These are phyloP conservation scores for Hansenula lynferdii DNA, from an alignment of 1,139 yeast species.

Conservation along the genomic window DNA sequence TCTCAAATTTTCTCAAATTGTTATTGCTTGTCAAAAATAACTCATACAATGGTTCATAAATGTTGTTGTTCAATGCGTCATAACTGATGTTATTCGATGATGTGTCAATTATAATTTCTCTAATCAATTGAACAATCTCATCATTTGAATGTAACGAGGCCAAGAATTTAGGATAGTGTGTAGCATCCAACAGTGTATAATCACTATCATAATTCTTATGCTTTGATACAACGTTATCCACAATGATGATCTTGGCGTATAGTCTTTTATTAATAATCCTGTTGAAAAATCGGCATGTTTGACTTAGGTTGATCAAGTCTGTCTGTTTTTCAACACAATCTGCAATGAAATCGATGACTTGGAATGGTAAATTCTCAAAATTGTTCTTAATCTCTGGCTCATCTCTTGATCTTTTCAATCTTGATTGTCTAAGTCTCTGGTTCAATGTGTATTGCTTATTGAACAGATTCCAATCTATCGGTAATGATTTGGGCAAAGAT, in stretches of 20 bases:
- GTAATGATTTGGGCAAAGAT: slow-evolving; percentile 22
- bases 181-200: slow-evolving; percentile 18
- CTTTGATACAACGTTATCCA: slow-evolving; percentile 18
- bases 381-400: slow-evolving; percentile 11
- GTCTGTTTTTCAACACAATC: slow-evolving; percentile 21
- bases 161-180: slow-evolving; percentile 21
- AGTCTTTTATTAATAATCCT: slow-evolving; percentile 19
- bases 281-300: slow-evolving; percentile 22
- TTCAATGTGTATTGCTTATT: slow-evolving; percentile 21
- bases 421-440: slow-evolving; percentile 12
- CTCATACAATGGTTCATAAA: slow-evolving; percentile 22
- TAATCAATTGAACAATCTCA: slow-evolving; percentile 14
- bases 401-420: neutral
- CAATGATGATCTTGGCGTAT: slow-evolving; percentile 20
- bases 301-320: slow-evolving; percentile 21
- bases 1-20: slow-evolving; percentile 18
- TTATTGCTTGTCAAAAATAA: slow-evolving; percentile 21
- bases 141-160: slow-evolving; percentile 23
- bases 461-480: slow-evolving; percentile 24
- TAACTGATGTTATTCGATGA: slow-evolving; percentile 20
- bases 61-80: slow-evolving; percentile 17
- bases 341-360: slow-evolving; percentile 22
- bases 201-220: slow-evolving; percentile 18
- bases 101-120: slow-evolving; percentile 22
- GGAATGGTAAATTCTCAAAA: slow-evolving; percentile 23